Evolutionary conservation across 495 filamentous ascomycete genomes (phyloP), one percentile per base, ranked within the genome.

Genomic region (Penicillium macrosclerotiorum): DNA sequence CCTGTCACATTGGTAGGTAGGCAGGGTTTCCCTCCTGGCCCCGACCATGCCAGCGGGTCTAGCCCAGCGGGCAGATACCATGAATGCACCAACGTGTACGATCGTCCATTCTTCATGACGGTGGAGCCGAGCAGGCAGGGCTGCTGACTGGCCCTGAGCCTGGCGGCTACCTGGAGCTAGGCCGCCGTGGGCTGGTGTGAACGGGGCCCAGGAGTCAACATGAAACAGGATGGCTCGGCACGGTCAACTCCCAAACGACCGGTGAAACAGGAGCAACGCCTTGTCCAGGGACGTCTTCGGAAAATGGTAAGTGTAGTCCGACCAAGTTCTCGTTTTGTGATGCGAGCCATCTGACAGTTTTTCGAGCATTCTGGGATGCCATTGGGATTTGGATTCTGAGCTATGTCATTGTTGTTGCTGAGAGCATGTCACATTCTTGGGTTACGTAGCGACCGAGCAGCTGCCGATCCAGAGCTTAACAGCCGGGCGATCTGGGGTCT

Each of bases 91-190:
- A n/a, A 26, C 4, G 22, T 40, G 16, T 27, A 13, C 31, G 43
- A 51, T 55, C 42, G 8, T n/a, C 34, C 52, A 55, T 55, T 51
- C 47, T 47, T 55, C 38, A 44, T 23, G 7, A 20, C 7, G 26
- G 43, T 47, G 47, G 47, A 43, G 12, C 7, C 23, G 20, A 26
- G 30, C 31, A 22, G 22, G 12, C n/a, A 38, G n/a, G 36, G n/a
- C 36, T 22, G 36, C 20, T 38, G 23, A 45, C 8, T 36, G 25
- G 36, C 22, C 33, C 20, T 7, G 13, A n/a, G 33, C 26, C 23
- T 22, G 46, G 51, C 51, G 46, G 30, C 46, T 42, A 49, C 23
- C 27, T 23, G 42, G 35, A 32, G 47, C 37, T 33, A 27, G n/a
- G n/a, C n/a, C n/a, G n/a, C n/a, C n/a, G n/a, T n/a, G n/a, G n/a